Evolutionary conservation across 176 grass and related monocot species (phyloP).

Genomic region (Coix lacrymajobi): DNA sequence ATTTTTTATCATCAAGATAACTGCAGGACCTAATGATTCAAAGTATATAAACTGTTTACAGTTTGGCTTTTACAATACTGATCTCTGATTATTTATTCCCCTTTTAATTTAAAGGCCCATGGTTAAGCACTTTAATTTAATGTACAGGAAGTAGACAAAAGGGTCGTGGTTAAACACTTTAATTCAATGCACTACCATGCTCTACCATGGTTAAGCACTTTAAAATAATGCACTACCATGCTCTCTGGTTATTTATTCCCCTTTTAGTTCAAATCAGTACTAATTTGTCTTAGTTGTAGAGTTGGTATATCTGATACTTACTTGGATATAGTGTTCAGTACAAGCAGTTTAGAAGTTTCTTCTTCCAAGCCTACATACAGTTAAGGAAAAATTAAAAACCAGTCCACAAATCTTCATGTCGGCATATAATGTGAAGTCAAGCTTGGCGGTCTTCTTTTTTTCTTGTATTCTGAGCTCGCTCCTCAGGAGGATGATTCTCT

Average conservation of each 20-base stretch:
- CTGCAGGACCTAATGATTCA: no score
- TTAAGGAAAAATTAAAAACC: background rate
- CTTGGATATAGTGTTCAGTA: background rate
- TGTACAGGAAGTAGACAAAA: no score
- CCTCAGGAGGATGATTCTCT: background rate
- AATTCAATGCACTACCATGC: no score
- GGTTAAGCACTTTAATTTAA: no score
- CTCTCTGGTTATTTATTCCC: background rate
- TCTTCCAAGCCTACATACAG: background rate
- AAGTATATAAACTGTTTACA: no score
- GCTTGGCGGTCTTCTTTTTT: constrained; percentile 14
- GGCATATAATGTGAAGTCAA: constrained; percentile 28
- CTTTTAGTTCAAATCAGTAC: background rate
- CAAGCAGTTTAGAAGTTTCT: constrained; percentile 3
- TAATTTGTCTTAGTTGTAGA: background rate
- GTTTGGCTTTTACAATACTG: no score
- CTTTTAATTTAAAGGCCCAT: no score
- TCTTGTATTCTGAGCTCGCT: background rate
- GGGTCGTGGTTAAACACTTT: no score
- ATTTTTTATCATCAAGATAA: no score
- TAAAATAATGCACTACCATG: background rate
- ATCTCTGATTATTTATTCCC: no score
- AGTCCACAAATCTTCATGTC: background rate
- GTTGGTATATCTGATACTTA: background rate
- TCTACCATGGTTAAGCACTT: no score